Evolutionary conservation across 2,329 filamentous ascomycete genomes (phyloP), one percentile per base, ranked within the genome.

Genomic region (Phialemoniopsis sp.): DNA sequence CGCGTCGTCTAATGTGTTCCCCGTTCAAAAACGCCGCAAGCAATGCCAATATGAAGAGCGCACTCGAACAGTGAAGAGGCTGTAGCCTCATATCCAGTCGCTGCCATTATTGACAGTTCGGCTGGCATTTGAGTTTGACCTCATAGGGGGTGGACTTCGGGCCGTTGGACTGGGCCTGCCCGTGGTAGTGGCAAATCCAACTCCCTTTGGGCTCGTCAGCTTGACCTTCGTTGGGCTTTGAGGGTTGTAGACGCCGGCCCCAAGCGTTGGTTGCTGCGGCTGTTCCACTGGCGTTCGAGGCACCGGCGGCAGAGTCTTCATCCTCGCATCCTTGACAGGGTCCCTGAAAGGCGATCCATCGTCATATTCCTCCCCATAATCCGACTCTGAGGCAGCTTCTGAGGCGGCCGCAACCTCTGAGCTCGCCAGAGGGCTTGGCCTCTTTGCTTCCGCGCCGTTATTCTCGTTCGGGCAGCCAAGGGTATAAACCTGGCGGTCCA

Each of bases 231-330:
- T 57, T 9, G 42, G 46, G 38, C 58, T 66, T 16, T 62, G 54
- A 0, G 72, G 70, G 40, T 60, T 66, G 52, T 80, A 80, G 5
- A 79, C 72, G 2, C 67, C 63, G 3, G 77, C 70, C 41, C 67
- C 76, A 3, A 80, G 60, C 2, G 64, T 70, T 16, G 60, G 56
- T 45, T 38, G 30, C 36, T 28, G 29, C 46, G 37, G n/a, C 29
- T 47, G 36, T 57, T 56, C 21, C 21, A 26, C 21, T 6, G 21
- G 21, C 10, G 39, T 31, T 3, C n/a, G 35, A 13, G 66, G 63
- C 7, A 64, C 57, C 0, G 67, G 58, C 8, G 68, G 65, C 4
- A 67, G 52, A 3, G 48, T 57, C 50, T 61, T 66, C 58, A 60
- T 60, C 41, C 47, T 55, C 2, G 54, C 49, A n/a, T 57, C 56